These are phyloP conservation scores for Sporothrix luriei DNA, from an alignment of 2,329 filamentous ascomycete species.

Conservation along the genomic window DNA sequence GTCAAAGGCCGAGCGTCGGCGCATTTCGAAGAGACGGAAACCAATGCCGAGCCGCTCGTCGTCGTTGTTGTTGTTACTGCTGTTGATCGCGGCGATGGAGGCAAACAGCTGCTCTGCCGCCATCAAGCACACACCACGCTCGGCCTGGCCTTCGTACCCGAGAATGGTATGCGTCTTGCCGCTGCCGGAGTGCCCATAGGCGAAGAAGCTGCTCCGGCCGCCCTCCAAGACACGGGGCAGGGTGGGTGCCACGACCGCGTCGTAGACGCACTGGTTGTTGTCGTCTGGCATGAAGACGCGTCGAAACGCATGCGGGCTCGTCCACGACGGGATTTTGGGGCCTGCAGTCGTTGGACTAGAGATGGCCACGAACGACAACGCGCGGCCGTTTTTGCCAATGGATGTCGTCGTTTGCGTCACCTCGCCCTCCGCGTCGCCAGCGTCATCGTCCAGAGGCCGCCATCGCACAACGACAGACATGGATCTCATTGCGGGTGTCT, in stretches of 20 bases:
- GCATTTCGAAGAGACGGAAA: slow-evolving; percentile 16
- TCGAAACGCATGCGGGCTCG: slow-evolving; percentile 2
- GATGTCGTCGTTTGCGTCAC: neutral
- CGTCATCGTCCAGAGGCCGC: neutral
- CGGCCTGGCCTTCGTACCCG: neutral
- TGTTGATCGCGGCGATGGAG: neutral
- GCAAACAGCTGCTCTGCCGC: neutral
- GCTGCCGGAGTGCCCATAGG: slow-evolving; percentile 23
- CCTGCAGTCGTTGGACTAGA: neutral
- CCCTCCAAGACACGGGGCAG: slow-evolving; percentile 5
- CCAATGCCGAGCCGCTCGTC: slow-evolving; percentile 3
- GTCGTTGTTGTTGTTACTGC: neutral
- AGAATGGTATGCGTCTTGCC: slow-evolving; percentile 22
- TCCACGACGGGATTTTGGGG: neutral
- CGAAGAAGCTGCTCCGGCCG: slow-evolving; percentile 2
- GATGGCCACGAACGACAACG: neutral
- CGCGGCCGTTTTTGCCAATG: neutral
- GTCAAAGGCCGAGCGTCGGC: slow-evolving; percentile 15
- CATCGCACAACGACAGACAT: slow-evolving; percentile 11
- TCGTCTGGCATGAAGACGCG: neutral
- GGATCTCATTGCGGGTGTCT: neutral
- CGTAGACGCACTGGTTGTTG: slow-evolving; percentile 3
- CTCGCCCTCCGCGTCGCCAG: neutral
- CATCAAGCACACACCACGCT: neutral
- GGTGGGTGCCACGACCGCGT: neutral